Evolutionary conservation across 352 stramenopile species (phyloP), one percentile per base, ranked within the genome.

Genomic region (Halophytophthora batemanensis): DNA sequence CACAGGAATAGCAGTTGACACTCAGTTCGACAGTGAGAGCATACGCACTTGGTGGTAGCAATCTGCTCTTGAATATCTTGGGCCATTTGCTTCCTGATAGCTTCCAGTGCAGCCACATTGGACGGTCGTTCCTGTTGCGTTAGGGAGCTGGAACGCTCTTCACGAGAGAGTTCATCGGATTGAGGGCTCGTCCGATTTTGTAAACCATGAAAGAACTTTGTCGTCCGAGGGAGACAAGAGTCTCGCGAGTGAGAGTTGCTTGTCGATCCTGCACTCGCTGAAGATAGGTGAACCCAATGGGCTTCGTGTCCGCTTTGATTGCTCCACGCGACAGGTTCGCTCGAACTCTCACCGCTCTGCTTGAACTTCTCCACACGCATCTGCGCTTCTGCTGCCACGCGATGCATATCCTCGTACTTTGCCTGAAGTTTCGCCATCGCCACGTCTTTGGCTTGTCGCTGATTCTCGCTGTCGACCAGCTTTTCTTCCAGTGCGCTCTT

Each of bases 401-500:
- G 60, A 18, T 64, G 50, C 71, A 84, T 80, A 25, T 75, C 59
- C 6, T 71, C 55, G 15, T 71, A 72, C 4, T 58, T 41, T 6
- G 38, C 31, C 45, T 71, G 64, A 6, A 78, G 56, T 23, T 69
- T 71, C 4, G 39, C 28, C 1, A 79, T 33, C 2, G 66, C 64
- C 31, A 71, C 34, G 17, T 84, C 77, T 51, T 71, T 72, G 1
- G 57, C 56, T 23, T 64, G 55, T 0, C 69, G 52, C 7, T 76
- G 66, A 15, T 58, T 82, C 47, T 82, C 64, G 15, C 45, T 61
- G 5, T 50, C 42, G 0, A 56, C 58, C 13, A 87, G 49, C 11
- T 69, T 68, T 37, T 84, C 71, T 56, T 87, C 71, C 0, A 72
- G 22, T n/a, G 60, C 62, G 23, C 59, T 67, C 29, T 82, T 83